phyloP scores from a whole-genome alignment of 139 green algal genomes.

The Haematococcus lacustris region DNA sequence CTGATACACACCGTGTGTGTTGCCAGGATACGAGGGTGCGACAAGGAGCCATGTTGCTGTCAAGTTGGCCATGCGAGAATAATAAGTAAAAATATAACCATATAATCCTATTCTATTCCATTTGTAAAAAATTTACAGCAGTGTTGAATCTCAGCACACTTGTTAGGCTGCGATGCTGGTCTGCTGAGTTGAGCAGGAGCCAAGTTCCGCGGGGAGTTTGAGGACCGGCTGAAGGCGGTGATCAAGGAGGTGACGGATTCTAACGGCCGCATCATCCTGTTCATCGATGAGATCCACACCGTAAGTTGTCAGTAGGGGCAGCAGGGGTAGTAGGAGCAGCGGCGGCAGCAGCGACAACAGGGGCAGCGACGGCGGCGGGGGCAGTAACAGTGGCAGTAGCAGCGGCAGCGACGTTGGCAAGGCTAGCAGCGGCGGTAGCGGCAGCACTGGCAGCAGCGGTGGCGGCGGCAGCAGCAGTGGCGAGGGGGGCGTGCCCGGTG shows the following conservation, averaged over 20 bases:
- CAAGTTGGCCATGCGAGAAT: too few species aligned
- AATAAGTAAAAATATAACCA: not conserved
- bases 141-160: not conserved
- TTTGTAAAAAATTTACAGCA: not conserved
- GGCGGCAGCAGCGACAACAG: too few species aligned
- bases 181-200: slow-evolving; percentile 49
- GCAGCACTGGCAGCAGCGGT: too few species aligned
- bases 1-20: too few species aligned
- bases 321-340: too few species aligned
- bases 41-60: not conserved
- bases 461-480: too few species aligned
- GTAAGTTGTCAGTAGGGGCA: slow-evolving; percentile 25
- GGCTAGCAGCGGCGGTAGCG: too few species aligned
- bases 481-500: too few species aligned
- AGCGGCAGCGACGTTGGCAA: too few species aligned
- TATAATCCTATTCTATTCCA: not conserved
- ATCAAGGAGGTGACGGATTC: slow-evolving; percentile 83
- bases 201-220: slow-evolving; percentile 98
- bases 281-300: slow-evolving; percentile 98
- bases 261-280: slow-evolving; percentile 86
- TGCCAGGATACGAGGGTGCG: not conserved
- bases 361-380: too few species aligned
- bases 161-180: not conserved
- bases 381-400: too few species aligned
- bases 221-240: slow-evolving; percentile 93